These are phyloP conservation scores for Quercus tomentella DNA, from an alignment of 331 rosid genomes.

Conservation along the genomic window DNA sequence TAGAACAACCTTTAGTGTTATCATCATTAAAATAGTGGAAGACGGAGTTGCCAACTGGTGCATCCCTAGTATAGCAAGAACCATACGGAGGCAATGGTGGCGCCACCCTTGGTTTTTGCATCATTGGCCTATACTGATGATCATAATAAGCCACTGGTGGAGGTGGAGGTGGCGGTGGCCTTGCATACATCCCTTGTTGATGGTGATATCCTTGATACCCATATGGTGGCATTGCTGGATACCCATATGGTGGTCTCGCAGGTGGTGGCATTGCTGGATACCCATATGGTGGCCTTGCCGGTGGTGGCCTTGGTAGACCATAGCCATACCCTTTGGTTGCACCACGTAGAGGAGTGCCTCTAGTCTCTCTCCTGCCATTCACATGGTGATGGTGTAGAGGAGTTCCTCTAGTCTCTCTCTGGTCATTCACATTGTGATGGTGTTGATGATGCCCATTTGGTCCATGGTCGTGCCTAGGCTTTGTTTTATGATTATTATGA, in stretches of 20 bases:
- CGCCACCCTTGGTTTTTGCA: background rate
- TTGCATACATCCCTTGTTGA: background rate
- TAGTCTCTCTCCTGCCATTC: too few species aligned
- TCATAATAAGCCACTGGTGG: background rate
- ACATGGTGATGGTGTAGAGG: background rate
- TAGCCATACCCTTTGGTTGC: background rate
- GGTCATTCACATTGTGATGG: background rate
- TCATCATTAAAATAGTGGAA: slow-evolving; percentile 16
- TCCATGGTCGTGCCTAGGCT: background rate
- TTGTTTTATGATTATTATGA: background rate
- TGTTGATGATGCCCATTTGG: background rate
- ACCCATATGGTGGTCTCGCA: background rate
- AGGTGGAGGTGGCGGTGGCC: background rate
- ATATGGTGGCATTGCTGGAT: background rate
- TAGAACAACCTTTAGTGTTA: slow-evolving; percentile 6
- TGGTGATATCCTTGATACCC: background rate
- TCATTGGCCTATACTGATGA: background rate
- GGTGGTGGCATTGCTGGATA: background rate
- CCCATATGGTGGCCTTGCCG: background rate
- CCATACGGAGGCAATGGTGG: background rate
- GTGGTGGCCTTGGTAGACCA: background rate
- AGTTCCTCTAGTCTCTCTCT: background rate
- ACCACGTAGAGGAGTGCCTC: background rate
- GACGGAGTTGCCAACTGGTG: background rate
- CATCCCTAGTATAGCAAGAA: background rate